Base-by-base conservation (phyloP, 345 rosid genomes). In the Hibiscus tridactylites region DNA sequence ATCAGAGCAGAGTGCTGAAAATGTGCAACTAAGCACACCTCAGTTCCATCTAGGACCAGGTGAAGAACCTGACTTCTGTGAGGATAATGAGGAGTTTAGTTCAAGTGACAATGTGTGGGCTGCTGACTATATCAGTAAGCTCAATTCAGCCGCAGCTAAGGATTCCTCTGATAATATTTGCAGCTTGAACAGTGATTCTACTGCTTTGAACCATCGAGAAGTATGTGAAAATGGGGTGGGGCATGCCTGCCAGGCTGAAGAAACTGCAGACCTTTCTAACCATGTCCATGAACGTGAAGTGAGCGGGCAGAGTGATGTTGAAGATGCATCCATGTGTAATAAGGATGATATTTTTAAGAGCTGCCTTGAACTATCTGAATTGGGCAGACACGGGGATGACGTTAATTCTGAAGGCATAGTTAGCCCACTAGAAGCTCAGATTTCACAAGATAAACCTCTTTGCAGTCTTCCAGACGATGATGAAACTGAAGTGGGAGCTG, bases 1-100 rank as follows among this genome's bases (percentile, higher is more conserved):
- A 33, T 88, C 90, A 8, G 97, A 93, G 71, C 83, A 81, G 79
- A 73, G 82, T 78, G 71, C 86, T 61, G 88, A 83, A 76, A 76
- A 82, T 83, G 78, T 89, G 74, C 84, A 84, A 75, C 77, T 88
- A 60, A 77, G 80, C 64, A 89, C 88, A 37, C 93, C 97, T 76
- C 93, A 85, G 75, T 87, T 89, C 76, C 97, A 89, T 86, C 79
- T 93, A 29, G 96, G 93, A 16, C 93, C 90, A 2, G 93, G 87
- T 46, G 88, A 91, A 61, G 92, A 79, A 3, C 67, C 92, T 15
- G 93, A 85, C 9, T 86, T 88, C 71, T 86, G 90, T 75, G 88
- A 85, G 74, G 89, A 81, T 59, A 86, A 76, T 71, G 85, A 82
- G 24, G 97, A 87, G 70, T 88, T 88, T 75, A 81, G 79, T 73